Evolutionary conservation across 306 rosid genomes (phyloP), one percentile per base, ranked within the genome.

Genomic region (Rubus idaeus): DNA sequence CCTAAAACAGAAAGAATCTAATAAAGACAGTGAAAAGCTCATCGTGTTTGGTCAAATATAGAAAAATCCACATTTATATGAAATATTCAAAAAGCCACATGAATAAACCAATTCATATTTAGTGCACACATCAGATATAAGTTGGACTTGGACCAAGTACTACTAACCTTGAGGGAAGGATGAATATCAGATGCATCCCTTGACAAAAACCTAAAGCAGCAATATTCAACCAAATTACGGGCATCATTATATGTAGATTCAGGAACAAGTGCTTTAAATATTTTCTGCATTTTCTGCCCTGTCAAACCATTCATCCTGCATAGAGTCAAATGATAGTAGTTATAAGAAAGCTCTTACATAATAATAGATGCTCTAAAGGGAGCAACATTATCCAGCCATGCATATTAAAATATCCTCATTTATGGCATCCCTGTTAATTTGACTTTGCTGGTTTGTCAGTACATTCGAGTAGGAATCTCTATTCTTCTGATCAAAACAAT

Each of bases 261-360:
- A 53, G 96, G 85, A 75, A 90, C 97, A 49, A 95, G 97, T 17
- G 96, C 93, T 87, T 85, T 83, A 81, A 90, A 95, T 83, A 95
- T 90, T 78, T 90, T 89, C 91, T 82, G 91, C 97, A 92, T 95
- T 84, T 90, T 88, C 88, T 79, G 84, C 73, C 97, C 98, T 0
- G 96, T 95, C 91, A 95, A 84, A 71, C 97, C 98, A 80, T 90
- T 95, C 96, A 95, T 84, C 97, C 97, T 95, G 93, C 96, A 92
- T 78, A 81, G 81, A 78, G 89, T 89, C 88, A 84, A 82, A 89
- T 89, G 66, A 81, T 64, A 77, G 76, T 85, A 56, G 58, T 68
- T 79, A 41, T 73, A 82, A 85, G 70, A 80, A 79, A 70, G 70
- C 68, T 70, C 52, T 79, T 47, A 18, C 41, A 74, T 8, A 6